Base-by-base conservation (phyloP, 306 rosid species). In the Arachis hypogaea region DNA sequence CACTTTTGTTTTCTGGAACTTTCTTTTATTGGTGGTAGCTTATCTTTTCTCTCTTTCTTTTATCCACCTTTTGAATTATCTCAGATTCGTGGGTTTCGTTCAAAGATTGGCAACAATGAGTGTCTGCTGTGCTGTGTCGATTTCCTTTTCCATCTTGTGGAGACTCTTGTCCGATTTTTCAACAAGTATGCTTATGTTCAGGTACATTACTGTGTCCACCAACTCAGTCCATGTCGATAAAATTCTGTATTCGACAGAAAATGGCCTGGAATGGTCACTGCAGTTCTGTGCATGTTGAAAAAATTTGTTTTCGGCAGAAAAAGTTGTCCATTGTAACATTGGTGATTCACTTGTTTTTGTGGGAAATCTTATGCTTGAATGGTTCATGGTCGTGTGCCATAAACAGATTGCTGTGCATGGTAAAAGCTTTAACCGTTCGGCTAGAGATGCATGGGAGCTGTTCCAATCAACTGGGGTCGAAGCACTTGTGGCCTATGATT, bases 381-480 rank as follows among this genome's bases (percentile, higher is more conserved):
- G 67, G 36, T 66, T 72, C 64, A 42, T 80, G 65, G 18, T 62
- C 18, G 56, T 52, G 60, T 52, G 54, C 71, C 71, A n/a, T 29
- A 66, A 77, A 38, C 92, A 95, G 99, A 95, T 95, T 64, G 99
- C 99, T 60, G 97, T 95, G 69, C 77, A 84, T 74, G 99, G 99
- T 3, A 92, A 92, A 87, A 84, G 92, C 82, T 95, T 95, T 76
- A 92, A 92, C 75, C 92, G 74, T 74, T 92, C 99, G 3, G 99
- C 98, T 3, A 88, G 98, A 85, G 99, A 95, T 84, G 99, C 99
- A 0, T 95, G 99, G 99, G 98, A 95, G 76, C 79, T 95, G 62
- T 89, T 95, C 77, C 98, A 95, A 83, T 95, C 98, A 72, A 95
- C 99, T 2, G 99, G 99, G 41, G 98, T 95, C 9, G 99, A 95